Evolutionary conservation across 768 basidiomycete genomes (phyloP), one percentile per base, ranked within the genome.

Genomic region (Amanita rimosa): DNA sequence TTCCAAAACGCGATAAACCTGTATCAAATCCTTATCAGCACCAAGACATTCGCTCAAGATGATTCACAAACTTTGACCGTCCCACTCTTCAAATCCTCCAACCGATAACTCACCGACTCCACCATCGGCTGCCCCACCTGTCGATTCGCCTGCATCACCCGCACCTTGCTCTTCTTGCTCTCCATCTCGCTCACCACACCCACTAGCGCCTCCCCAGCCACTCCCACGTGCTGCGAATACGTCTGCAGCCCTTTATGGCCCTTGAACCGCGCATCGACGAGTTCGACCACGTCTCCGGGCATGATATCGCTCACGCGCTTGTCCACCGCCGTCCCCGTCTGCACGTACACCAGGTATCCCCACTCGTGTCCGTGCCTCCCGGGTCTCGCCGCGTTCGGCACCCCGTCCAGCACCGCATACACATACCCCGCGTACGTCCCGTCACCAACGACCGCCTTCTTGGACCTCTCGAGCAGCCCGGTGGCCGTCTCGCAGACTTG

Each of bases 31-130:
- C 16, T 49, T 9, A 14, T 29, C 22, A 47, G 16, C 24, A n/a
- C 14, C 27, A 27, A 43, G 13, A 16, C 34, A 47, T 53, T 22
- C 11, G 0, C 3, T 24, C 24, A 49, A 42, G 14, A 22, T 24
- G 49, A 13, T 19, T 16, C 29, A 50, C 61, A 51, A 51, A 90
- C 89, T 77, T 88, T 85, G 37, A 91, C 75, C 21, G 70, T 66
- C 9, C 92, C 92, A 57, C 80, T 86, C 69, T 93, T 93, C 57
- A 94, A 60, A 69, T 94, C 92, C 36, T 94, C 90, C 62, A 92
- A 65, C 48, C 87, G 76, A 67, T 93, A 95, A 57, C 85, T 92
- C n/a, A 78, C 82, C 44, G 70, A 72, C 58, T 91, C 89, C 26
- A 91, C 82, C 53, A 70, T 72, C 68, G 87, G 85, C 54, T 82